phyloP scores from a whole-genome alignment of 192 early-diverging fungal genomes.

The Podila clonocystis region DNA sequence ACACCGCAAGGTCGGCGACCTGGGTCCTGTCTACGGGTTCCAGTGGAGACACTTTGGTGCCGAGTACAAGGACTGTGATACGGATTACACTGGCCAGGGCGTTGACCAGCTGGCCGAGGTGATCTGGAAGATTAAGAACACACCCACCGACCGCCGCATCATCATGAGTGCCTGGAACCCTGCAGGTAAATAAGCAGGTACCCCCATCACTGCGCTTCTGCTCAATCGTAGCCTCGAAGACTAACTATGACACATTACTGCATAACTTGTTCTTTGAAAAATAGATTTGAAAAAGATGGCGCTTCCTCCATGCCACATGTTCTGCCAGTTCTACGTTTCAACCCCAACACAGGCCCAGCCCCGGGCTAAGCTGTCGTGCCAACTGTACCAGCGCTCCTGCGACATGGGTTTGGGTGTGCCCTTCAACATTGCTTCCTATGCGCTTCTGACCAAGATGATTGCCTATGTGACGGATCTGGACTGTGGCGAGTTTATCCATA shows the following conservation, averaged over 20 bases:
- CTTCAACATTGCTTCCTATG: conserved; percentile 98
- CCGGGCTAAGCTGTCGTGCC: conserved; percentile 80
- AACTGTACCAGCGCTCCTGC: conserved; percentile 95
- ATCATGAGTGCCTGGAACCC: conserved; percentile 98
- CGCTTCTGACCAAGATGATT: conserved; percentile 89
- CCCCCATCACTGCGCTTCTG: neutral
- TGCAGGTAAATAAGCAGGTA: conserved; percentile 62
- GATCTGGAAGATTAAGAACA: conserved; percentile 84
- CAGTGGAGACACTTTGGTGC: conserved; percentile 99
- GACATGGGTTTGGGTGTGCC: conserved; percentile 98
- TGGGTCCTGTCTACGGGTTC: conserved; percentile 98
- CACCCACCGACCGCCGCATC: conserved; percentile 91
- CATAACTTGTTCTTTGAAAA: neutral
- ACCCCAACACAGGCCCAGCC: conserved; percentile 60
- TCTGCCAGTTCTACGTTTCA: conserved; percentile 97
- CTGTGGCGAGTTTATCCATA: conserved; percentile 89
- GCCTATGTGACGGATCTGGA: conserved; percentile 86
- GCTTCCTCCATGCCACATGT: conserved; percentile 96
- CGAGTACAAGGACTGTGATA: conserved; percentile 80
- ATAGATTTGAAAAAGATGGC: conserved; percentile 90
- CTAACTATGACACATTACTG: neutral
- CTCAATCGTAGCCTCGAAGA: neutral
- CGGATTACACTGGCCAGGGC: conserved; percentile 91
- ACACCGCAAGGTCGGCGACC: conserved; percentile 83
- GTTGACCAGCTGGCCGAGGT: conserved; percentile 92